Percentiles rank a stretch among this genome's conserved stretches.
These are phyloP conservation scores for Toxoplasma gondii DNA, from an alignment of 169 alveolate genomes.

Conservation along the genomic window DNA sequence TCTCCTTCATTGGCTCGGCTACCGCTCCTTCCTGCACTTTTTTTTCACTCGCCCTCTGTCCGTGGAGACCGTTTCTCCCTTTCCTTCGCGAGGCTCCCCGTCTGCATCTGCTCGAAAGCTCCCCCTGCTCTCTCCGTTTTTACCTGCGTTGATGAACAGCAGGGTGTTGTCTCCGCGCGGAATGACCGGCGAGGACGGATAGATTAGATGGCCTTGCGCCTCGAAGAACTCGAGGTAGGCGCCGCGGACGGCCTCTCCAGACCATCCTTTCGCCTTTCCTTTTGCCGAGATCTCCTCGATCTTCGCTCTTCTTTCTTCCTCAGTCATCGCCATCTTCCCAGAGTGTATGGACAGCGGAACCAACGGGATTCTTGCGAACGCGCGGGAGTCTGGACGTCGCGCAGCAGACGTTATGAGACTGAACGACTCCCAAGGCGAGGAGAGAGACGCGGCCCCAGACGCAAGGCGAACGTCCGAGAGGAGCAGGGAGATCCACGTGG, in stretches of 20 bases:
- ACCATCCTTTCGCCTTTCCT: constrained; percentile 55
- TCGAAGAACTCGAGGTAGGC: constrained; percentile 69
- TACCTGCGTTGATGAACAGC: constrained; percentile 90
- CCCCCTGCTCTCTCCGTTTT: too few relatives aligned
- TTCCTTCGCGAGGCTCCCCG: too few relatives aligned
- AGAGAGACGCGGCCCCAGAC: background rate
- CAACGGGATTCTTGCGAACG: background rate
- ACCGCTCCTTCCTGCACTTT: too few relatives aligned
- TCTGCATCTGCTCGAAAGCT: too few relatives aligned
- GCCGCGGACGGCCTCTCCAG: constrained; percentile 67
- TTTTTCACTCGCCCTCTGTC: too few relatives aligned
- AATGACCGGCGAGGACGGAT: constrained; percentile 76
- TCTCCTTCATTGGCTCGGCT: too few relatives aligned
- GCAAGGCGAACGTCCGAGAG: background rate
- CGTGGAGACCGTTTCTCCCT: too few relatives aligned
- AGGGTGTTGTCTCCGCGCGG: constrained; percentile 94
- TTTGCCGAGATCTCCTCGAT: constrained; percentile 24
- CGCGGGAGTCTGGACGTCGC: background rate
- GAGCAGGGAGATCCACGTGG: background rate
- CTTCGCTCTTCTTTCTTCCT: background rate
- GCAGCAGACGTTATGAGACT: background rate
- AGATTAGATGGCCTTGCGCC: constrained; percentile 66
- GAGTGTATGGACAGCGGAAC: too few relatives aligned
- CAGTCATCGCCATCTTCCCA: background rate
- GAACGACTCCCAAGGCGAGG: background rate